These are phyloP conservation scores for Blastobotrys arbuscula DNA, from an alignment of 1,139 yeast species.

Conservation along the genomic window DNA sequence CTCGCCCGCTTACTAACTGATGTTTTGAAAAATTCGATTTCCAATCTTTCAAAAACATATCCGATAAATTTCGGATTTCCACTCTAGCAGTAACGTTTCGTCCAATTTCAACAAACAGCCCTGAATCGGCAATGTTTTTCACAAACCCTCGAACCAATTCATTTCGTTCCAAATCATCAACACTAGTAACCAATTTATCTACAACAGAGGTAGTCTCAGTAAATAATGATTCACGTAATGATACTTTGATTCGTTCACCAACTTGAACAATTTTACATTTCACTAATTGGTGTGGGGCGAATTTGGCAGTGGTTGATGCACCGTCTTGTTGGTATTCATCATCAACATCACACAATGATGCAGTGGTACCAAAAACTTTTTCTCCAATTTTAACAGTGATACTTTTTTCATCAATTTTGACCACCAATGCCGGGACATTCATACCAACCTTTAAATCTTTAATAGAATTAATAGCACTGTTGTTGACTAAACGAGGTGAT, in stretches of 20 bases:
- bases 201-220: constrained; percentile 37
- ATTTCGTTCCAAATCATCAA: constrained; percentile 60
- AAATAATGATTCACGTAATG: constrained; percentile 46
- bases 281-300: constrained; percentile 51
- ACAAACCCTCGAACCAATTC: constrained; percentile 75
- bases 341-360: constrained; percentile 73
- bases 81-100: constrained; percentile 72
- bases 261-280: constrained; percentile 54
- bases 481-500: constrained; percentile 39
- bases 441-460: constrained; percentile 55
- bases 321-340: constrained; percentile 52
- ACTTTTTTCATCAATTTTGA: constrained; percentile 56
- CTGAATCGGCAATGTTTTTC: constrained; percentile 67
- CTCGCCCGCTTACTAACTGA: constrained; percentile 74
- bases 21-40: constrained; percentile 63
- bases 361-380: constrained; percentile 47
- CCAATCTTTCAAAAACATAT: constrained; percentile 81
- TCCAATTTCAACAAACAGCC: constrained; percentile 75
- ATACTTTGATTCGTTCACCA: constrained; percentile 59
- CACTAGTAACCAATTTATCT: constrained; percentile 47
- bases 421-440: constrained; percentile 58
- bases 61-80: constrained; percentile 75
- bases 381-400: constrained; percentile 60
- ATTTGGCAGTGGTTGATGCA: constrained; percentile 40
- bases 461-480: constrained; percentile 34